These are phyloP conservation scores for Stachybotrys chartarum DNA, from an alignment of 2,329 filamentous ascomycete species.

Conservation along the genomic window DNA sequence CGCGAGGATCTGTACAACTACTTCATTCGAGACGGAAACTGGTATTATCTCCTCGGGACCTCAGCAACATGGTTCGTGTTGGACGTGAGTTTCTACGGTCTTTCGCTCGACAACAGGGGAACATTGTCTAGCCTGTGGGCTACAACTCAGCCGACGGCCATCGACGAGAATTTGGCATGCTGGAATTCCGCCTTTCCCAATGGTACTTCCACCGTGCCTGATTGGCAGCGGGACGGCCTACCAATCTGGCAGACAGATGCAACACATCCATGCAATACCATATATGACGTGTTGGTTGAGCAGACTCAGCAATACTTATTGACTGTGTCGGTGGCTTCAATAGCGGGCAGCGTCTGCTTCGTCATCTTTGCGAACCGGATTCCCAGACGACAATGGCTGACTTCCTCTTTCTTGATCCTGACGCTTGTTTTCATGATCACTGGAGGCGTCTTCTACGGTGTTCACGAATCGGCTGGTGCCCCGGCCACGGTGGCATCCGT, in stretches of 20 bases:
- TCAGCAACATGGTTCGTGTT: conserved; percentile 44
- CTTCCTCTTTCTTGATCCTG: conserved; percentile 38
- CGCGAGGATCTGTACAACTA: conserved; percentile 40
- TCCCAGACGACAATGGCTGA: conserved; percentile 42
- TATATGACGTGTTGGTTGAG: conserved; percentile 43
- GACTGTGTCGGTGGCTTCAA: conserved; percentile 44
- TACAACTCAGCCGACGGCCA: conserved; percentile 21
- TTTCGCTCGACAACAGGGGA: conserved; percentile 36
- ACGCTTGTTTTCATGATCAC: conserved; percentile 40
- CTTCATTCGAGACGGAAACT: conserved; percentile 35
- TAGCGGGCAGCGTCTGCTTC: conserved; percentile 42
- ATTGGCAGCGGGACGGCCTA: conserved; percentile 30
- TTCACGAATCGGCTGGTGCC: conserved; percentile 31
- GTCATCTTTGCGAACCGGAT: conserved; percentile 40
- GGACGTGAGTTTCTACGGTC: conserved; percentile 49
- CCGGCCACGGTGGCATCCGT: conserved; percentile 42
- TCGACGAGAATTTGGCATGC: conserved; percentile 33
- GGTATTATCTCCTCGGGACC: conserved; percentile 30
- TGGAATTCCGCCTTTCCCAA: conserved; percentile 37
- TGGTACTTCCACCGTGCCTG: conserved; percentile 35
- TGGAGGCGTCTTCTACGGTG: conserved; percentile 42
- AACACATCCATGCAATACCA: conserved; percentile 41
- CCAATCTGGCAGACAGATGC: conserved; percentile 44
- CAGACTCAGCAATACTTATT: conserved; percentile 46
- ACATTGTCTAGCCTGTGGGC: conserved; percentile 31